phyloP scores from a whole-genome alignment of 1,139 yeast genomes.

The Suhomyces coccinellae region DNA sequence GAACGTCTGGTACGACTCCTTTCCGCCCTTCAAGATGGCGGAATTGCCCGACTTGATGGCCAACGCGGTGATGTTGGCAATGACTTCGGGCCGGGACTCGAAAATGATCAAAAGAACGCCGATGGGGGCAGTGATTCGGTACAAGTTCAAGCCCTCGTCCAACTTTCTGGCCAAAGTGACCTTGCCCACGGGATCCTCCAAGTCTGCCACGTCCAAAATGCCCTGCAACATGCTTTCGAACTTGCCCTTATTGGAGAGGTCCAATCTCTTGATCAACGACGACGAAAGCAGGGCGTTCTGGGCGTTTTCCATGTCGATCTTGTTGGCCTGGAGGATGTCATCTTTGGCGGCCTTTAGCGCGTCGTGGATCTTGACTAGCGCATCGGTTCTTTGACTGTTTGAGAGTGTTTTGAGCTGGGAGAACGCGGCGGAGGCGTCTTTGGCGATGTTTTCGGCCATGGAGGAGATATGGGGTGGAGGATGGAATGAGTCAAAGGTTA shows the following conservation, averaged over 20 bases:
- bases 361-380: conserved; percentile 71
- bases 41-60: conserved; percentile 96
- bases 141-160: conserved; percentile 82
- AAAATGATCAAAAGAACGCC: conserved; percentile 92
- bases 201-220: conserved; percentile 80
- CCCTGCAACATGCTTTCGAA: conserved; percentile 95
- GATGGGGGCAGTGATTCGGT: conserved; percentile 86
- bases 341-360: conserved; percentile 59
- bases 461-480: not conserved
- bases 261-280: conserved; percentile 79
- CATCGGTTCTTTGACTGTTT: conserved; percentile 70
- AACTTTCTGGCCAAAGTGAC: conserved; percentile 77
- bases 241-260: conserved; percentile 77
- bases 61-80: conserved; percentile 93
- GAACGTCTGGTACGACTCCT: conserved; percentile 85
- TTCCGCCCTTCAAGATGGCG: conserved; percentile 96
- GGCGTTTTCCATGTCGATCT: conserved; percentile 74
- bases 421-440: conserved; percentile 74
- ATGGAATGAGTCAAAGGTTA: not conserved
- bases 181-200: conserved; percentile 90
- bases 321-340: conserved; percentile 69
- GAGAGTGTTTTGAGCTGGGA: conserved; percentile 74
- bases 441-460: conserved; percentile 75
- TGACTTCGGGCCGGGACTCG: conserved; percentile 97
- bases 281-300: conserved; percentile 54